Base-by-base conservation (phyloP, 768 basidiomycete genomes). In the Kwoniella botswanensis region DNA sequence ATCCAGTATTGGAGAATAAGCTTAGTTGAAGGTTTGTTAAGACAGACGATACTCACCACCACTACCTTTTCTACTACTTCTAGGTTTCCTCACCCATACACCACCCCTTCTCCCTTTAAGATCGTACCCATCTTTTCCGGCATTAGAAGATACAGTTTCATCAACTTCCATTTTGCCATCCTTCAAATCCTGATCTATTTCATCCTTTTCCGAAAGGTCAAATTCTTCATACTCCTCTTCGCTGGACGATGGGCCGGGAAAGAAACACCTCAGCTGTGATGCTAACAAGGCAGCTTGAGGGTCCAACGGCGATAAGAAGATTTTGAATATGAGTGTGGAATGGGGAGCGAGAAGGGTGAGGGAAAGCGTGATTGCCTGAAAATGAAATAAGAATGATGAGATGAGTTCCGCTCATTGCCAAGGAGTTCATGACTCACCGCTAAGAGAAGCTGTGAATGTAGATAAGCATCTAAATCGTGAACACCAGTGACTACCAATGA, bases 381-480 rank as follows among this genome's bases (percentile, higher is more conserved):
- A 4, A 61, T n/a, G n/a, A 58, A 10, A 22, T 35, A 59, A 15
- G 15, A 58, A 22, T 41, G 18, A 50, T 52, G 58, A 22, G 58
- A 15, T 44, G 46, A 22, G 29, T 24, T 15, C 6, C 21, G 5
- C 13, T 21, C 1, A n/a, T 50, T 4, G 11, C 21, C 62, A 10
- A 53, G 43, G 7, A 21, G n/a, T 22, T 21, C 15, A 2, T 10
- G 10, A 74, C 85, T 63, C 22, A 84, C 85, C 6, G 86, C 85
- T 11, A 86, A 79, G 13, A 86, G 77, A 0, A 86, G 79, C 66
- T 86, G 85, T 6, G 83, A 82, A 68, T 86, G 86, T 4, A 86
- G 83, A 70, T 85, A 85, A 17, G 85, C 85, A 71, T 86, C 86
- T n/a, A 86, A 76, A 67, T 85, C 85, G 70, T 86, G 86, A 1